These are phyloP conservation scores for Paramyrothecium roridum DNA, from an alignment of 2,329 filamentous ascomycete genomes.

Conservation along the genomic window DNA sequence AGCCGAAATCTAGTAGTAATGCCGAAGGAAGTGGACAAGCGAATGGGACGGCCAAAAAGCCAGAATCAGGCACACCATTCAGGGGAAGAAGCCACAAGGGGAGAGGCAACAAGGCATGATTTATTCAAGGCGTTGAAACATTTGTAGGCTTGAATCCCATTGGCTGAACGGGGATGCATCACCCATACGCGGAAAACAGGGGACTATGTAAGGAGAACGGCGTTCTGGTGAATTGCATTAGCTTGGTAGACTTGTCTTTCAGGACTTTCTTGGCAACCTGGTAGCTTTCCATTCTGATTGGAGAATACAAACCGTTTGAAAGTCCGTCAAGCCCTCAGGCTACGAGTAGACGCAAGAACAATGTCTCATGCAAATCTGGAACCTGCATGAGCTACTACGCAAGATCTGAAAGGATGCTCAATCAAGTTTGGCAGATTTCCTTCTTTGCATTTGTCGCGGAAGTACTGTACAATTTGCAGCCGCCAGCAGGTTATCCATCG, in stretches of 20 bases:
- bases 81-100: slow-evolving; percentile 17
- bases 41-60: not conserved
- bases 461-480: too few relatives aligned
- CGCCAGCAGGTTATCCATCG: too few relatives aligned
- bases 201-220: not conserved
- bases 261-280: not conserved
- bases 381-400: too few relatives aligned
- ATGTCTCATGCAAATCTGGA: too few relatives aligned
- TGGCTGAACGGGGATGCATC: not conserved
- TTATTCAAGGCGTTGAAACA: not conserved
- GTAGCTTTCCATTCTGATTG: too few relatives aligned
- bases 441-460: too few relatives aligned
- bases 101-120: slow-evolving; percentile 13
- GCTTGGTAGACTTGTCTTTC: not conserved
- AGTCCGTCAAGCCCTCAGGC: too few relatives aligned
- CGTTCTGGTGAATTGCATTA: not conserved
- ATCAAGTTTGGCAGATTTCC: too few relatives aligned
- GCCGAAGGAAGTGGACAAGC: not conserved
- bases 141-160: not conserved
- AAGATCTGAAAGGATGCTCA: too few relatives aligned
- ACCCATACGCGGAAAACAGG: not conserved
- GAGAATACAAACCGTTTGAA: too few relatives aligned
- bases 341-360: too few relatives aligned
- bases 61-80: slow-evolving; percentile 2
- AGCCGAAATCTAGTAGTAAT: slow-evolving; percentile 12